A percentile compares a stretch with the other conserved stretches of the same genome.
Conservation (phyloP, 768 basidiomycete species). For the Termitomyces sp. region DNA sequence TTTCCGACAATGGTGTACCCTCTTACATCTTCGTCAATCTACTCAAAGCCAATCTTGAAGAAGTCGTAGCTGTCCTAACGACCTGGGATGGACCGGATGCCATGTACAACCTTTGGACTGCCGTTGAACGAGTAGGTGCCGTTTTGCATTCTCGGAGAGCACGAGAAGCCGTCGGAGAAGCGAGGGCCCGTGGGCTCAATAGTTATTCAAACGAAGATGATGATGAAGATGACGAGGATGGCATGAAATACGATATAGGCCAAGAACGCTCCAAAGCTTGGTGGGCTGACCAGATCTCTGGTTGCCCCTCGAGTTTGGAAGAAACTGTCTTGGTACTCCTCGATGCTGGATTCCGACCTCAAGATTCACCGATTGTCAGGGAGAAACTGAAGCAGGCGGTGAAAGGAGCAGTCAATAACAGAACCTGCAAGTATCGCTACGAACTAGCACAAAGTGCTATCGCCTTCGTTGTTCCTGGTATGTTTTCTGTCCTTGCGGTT, state of each 20-base stretch:
- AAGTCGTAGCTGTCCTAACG: constrained; percentile 31
- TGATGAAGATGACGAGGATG: constrained; percentile 34
- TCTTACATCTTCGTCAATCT: constrained; percentile 31
- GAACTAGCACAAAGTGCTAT: constrained; percentile 51
- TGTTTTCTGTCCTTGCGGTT: constrained; percentile 22
- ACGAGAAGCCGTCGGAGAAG: constrained; percentile 27
- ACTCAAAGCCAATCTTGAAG: constrained; percentile 26
- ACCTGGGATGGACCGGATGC: constrained; percentile 39
- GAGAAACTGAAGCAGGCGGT: constrained; percentile 50
- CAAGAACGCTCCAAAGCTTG: constrained; percentile 50
- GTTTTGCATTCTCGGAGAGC: constrained; percentile 29
- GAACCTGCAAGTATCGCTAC: constrained; percentile 39
- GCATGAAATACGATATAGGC: constrained; percentile 18
- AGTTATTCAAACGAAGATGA: constrained; percentile 32
- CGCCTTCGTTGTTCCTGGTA: constrained; percentile 61
- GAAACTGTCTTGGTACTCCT: constrained; percentile 57
- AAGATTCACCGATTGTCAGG: constrained; percentile 39
- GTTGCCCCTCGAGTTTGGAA: constrained; percentile 54
- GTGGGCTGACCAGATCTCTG: constrained; percentile 65
- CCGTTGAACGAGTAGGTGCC: constrained; percentile 29
- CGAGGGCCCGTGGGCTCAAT: constrained; percentile 39
- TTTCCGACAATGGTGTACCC: constrained; percentile 60
- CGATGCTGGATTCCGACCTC: constrained; percentile 54
- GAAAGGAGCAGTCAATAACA: constrained; percentile 34
- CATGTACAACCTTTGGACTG: constrained; percentile 35